Evolutionary conservation across 805 yeast species (phyloP).

Genomic region (Wickerhamomyces sydowiorum): DNA sequence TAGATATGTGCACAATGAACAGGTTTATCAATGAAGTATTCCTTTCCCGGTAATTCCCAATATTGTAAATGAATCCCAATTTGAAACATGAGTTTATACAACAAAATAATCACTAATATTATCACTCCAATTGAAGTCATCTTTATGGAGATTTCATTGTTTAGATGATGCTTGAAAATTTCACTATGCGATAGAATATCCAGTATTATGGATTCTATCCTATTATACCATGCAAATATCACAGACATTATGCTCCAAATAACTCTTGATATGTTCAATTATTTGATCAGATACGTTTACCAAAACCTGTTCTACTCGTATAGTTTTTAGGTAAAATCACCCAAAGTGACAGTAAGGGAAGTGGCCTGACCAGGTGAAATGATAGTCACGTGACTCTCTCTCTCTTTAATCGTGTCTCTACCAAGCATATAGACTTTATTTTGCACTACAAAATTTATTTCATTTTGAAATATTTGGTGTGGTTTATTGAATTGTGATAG

Average conservation of each 20-base stretch:
- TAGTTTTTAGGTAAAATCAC: no score
- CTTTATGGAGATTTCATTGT: constrained; percentile 14
- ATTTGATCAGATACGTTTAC: no score
- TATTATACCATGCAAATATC: neutral
- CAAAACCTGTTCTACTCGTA: no score
- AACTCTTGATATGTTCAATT: no score
- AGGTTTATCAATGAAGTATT: constrained; percentile 65
- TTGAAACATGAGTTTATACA: constrained; percentile 37
- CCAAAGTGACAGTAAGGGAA: no score
- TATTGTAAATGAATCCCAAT: constrained; percentile 34
- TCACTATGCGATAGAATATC: constrained; percentile 1
- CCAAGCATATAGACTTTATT: no score
- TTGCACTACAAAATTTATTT: no score
- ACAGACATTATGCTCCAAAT: neutral
- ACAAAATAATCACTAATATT: constrained; percentile 13
- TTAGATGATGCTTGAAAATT: constrained; percentile 17
- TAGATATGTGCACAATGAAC: constrained; percentile 75
- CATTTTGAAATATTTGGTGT: no score
- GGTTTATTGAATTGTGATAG: no score
- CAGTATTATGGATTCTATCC: constrained; percentile 3
- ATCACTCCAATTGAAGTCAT: constrained; percentile 20
- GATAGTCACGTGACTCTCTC: no score
- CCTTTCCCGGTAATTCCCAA: constrained; percentile 51
- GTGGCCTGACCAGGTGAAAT: no score
- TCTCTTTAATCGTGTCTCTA: no score